Percentiles rank a stretch among this genome's conserved stretches.
Evolutionary conservation across 352 stramenopile species (phyloP).

Genomic region (Nothophytophthora sp.): DNA sequence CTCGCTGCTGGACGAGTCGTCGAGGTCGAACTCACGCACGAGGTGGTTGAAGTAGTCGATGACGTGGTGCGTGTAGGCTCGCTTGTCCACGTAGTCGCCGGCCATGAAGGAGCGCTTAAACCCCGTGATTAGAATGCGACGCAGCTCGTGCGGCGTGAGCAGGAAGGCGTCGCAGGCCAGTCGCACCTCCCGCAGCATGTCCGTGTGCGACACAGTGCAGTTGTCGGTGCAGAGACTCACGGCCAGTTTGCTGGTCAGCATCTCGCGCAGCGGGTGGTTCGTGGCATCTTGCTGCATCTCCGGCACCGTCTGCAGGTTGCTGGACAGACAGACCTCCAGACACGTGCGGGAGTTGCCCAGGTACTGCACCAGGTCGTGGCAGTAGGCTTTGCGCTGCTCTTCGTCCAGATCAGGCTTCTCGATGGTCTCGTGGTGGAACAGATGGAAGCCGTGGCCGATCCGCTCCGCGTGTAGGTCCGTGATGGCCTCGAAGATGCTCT

Average conservation of each 20-base stretch:
- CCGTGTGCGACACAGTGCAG: constrained; percentile 84
- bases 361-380: constrained; percentile 84
- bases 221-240: constrained; percentile 90
- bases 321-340: constrained; percentile 87
- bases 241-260: constrained; percentile 84
- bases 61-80: constrained; percentile 81
- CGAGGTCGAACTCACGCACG: constrained; percentile 65
- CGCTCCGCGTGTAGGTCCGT: constrained; percentile 86
- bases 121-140: constrained; percentile 77
- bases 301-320: constrained; percentile 86
- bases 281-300: constrained; percentile 71
- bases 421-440: constrained; percentile 85
- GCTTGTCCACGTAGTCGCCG: constrained; percentile 73
- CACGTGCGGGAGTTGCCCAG: constrained; percentile 80
- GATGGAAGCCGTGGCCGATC: constrained; percentile 83
- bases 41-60: constrained; percentile 89
- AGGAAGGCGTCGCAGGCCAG: constrained; percentile 82
- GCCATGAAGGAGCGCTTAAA: constrained; percentile 90
- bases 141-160: constrained; percentile 69
- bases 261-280: constrained; percentile 75
- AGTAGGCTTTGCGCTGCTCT: constrained; percentile 55
- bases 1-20: constrained; percentile 36
- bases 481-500: constrained; percentile 88
- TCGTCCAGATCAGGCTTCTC: constrained; percentile 47
- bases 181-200: constrained; percentile 83